These are phyloP conservation scores for Hymenoscyphus scutula DNA, from an alignment of 2,329 filamentous ascomycete genomes.

Conservation along the genomic window DNA sequence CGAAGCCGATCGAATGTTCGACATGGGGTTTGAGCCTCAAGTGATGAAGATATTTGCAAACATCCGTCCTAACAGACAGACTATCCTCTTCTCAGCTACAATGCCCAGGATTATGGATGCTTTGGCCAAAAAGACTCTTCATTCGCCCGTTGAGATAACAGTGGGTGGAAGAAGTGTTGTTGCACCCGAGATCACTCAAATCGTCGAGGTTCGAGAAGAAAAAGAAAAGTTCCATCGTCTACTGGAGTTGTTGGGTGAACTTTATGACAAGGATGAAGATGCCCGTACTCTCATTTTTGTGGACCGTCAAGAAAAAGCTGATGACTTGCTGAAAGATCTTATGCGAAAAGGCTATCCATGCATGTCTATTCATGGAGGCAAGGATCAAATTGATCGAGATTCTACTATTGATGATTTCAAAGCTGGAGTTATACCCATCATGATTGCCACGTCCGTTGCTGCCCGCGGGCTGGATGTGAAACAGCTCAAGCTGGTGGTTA, in stretches of 20 bases:
- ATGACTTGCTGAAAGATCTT: constrained; percentile 73
- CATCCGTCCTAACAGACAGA: constrained; percentile 88
- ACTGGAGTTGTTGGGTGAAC: constrained; percentile 80
- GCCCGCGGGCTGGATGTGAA: constrained; percentile 95
- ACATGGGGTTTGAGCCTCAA: constrained; percentile 98
- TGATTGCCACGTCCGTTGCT: constrained; percentile 93
- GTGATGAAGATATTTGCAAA: constrained; percentile 95
- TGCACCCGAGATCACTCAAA: constrained; percentile 89
- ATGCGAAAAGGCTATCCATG: constrained; percentile 84
- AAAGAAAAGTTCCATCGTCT: constrained; percentile 79
- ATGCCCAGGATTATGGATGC: constrained; percentile 93
- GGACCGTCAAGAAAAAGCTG: constrained; percentile 86
- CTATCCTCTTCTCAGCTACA: constrained; percentile 92
- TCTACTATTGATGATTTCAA: constrained; percentile 94
- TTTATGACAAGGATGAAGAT: constrained; percentile 86
- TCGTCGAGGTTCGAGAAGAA: constrained; percentile 84
- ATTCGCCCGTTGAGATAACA: constrained; percentile 83
- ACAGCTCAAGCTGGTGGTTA: constrained; percentile 91
- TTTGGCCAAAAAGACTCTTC: constrained; percentile 82
- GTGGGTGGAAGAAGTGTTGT: constrained; percentile 86
- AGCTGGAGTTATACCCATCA: constrained; percentile 80
- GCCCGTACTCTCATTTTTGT: constrained; percentile 88
- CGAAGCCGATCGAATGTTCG: constrained; percentile 98
- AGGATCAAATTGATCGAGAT: constrained; percentile 90
- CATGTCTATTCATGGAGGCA: constrained; percentile 91